Base-by-base conservation (phyloP, 192 early-diverging fungal species). In the Coemansia nantahalensis region DNA sequence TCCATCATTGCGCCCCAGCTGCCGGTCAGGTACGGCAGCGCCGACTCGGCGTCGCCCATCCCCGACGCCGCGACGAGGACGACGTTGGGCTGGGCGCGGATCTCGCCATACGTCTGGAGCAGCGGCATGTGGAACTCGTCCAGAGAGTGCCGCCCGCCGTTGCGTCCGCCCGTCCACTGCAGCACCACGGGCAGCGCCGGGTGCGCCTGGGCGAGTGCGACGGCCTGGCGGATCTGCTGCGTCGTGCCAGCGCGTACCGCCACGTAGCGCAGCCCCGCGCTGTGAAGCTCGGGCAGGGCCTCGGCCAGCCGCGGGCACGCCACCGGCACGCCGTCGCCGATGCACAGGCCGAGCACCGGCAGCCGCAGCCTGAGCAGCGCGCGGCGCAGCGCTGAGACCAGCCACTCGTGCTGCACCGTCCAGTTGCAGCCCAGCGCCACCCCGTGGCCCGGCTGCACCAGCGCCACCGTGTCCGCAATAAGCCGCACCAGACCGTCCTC, bases 121-220 rank as follows among this genome's bases (percentile, higher is more conserved):
- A 97, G 83, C 33, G 91, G 90, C 54, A 80, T 77, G 65, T 94
- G 90, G 80, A 94, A 88, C 68, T 97, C 93, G 61, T 94, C 95
- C 39, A 90, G 88, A 48, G 87, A 90, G 80, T 97, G 95, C 62
- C 88, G 87, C 10, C 95, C 95, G 54, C 93, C 93, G 38, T 85
- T 90, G 62, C 94, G 86, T 15, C 94, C 94, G 65, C 94, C 94
- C 21, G 92, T 93, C 94, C 94, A 97, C 70, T 97, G 92, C 53
- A 95, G 69, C 40, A 95, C 79, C 15, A 97, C 79, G 15, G 87
- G 80, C 71, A 90, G 83, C 17, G 81, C 79, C 7, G 88, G 85
- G 56, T 88, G 83, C 21, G 68, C 68, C 56, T 84, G 82, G 22
- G 93, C 93, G 76, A 97, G 91, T 14, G 74, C 62, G 39, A 97